Evolutionary conservation across 495 filamentous ascomycete species (phyloP), one percentile per base, ranked within the genome.

Genomic region (Xylaria curta): DNA sequence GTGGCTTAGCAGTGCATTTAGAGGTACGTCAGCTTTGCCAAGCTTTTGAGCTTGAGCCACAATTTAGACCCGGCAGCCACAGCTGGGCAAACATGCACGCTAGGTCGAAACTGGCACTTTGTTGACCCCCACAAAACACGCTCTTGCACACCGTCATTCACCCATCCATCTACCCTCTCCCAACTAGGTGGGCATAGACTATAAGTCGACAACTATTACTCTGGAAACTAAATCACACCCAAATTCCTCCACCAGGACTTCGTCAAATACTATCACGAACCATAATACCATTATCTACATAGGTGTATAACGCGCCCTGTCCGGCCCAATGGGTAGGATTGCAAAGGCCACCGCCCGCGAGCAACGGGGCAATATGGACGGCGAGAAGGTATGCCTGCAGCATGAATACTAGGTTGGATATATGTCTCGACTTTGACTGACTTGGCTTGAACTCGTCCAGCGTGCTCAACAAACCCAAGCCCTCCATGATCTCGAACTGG

Each of bases 401-500:
- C 36, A 8, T 7, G 10, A 28, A 19, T 56, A 9, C 15, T 44
- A 4, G 12, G 13, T 26, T n/a, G 6, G 9, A 49, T 17, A 21
- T 33, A 40, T 15, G 15, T 36, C 42, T 24, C 21, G 15, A 36
- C 10, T 7, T 24, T 60, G 36, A 33, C 69, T 65, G 61, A 66
- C 51, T 12, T 3, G 15, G 24, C 17, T 31, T 33, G 46, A 19
- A 2, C 10, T 66, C 17, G 6, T 26, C 21, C 42, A 68, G 53
- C 46, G 47, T 44, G 13, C 26, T 46, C 53, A 86, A 81, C 77
- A 77, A 46, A 77, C 72, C 59, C 78, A 82, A 26, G 66, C 75
- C 33, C 61, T 85, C 8, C 84, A 86, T 59, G 76, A 77, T 3
- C 83, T 92, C 19, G 94, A 97, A 75, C 82, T 89, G 31, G 88